phyloP scores from a whole-genome alignment of 495 filamentous ascomycete species.

The Penicillium silybi region DNA sequence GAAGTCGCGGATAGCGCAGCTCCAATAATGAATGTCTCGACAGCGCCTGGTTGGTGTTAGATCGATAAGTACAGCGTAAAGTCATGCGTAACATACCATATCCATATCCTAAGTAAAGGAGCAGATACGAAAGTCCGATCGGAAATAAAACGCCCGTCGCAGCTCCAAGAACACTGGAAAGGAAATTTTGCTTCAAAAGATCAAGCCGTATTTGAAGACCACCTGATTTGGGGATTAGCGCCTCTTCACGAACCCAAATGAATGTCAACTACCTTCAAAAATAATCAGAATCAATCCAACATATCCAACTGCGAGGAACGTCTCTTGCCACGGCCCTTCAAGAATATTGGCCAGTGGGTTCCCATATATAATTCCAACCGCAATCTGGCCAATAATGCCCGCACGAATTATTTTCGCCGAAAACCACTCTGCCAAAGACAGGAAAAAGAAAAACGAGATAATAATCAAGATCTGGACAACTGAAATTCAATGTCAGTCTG shows the following conservation, averaged over 20 bases:
- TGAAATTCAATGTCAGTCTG: slow-evolving; percentile 7
- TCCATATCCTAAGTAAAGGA: slow-evolving; percentile 30
- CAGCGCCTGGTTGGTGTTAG: slow-evolving; percentile 19
- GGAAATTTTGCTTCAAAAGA: slow-evolving; percentile 31
- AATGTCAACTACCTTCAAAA: slow-evolving; percentile 23
- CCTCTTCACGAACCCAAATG: neutral
- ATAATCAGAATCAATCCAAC: slow-evolving; percentile 36
- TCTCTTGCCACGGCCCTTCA: slow-evolving; percentile 26
- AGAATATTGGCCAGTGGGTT: slow-evolving; percentile 32
- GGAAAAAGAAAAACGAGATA: slow-evolving; percentile 34
- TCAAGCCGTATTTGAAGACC: slow-evolving; percentile 30
- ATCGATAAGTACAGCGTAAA: neutral
- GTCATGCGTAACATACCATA: slow-evolving; percentile 16
- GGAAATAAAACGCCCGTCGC: slow-evolving; percentile 33
- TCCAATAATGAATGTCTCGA: slow-evolving; percentile 37
- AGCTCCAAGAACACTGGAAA: slow-evolving; percentile 26
- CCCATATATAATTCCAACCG: slow-evolving; percentile 35
- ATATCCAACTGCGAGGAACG: slow-evolving; percentile 32
- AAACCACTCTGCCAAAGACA: slow-evolving; percentile 30
- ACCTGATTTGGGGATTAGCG: slow-evolving; percentile 9
- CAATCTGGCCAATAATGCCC: slow-evolving; percentile 34
- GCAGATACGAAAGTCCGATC: slow-evolving; percentile 29
- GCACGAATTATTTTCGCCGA: slow-evolving; percentile 29
- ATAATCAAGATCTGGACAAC: slow-evolving; percentile 30
- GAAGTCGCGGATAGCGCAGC: slow-evolving; percentile 33